Percentiles rank a stretch among this genome's conserved stretches.
These are phyloP conservation scores for Rhododendron griersonianum DNA, from an alignment of 148 eudicot species.

Conservation along the genomic window DNA sequence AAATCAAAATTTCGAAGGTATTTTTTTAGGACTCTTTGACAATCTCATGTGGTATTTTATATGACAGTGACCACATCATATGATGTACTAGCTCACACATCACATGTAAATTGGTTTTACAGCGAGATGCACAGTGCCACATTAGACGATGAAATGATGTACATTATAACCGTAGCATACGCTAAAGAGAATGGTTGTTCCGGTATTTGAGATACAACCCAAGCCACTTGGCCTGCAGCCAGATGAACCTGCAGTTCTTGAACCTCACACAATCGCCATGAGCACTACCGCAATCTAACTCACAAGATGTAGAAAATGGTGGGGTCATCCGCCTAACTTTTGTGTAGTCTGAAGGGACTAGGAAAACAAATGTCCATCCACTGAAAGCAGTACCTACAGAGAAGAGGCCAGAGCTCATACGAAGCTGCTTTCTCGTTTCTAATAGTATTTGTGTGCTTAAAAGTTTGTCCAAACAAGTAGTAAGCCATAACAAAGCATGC, in stretches of 20 bases:
- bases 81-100: not conserved
- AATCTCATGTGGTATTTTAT: not conserved
- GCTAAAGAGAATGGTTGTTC: not conserved
- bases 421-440: not conserved
- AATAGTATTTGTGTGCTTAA: not conserved
- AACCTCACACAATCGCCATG: not conserved
- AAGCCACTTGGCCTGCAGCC: not conserved
- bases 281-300: not conserved
- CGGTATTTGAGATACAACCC: not conserved
- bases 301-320: not conserved
- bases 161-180: not conserved
- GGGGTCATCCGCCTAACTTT: not conserved
- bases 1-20: not conserved
- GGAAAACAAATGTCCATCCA: not conserved
- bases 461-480: not conserved
- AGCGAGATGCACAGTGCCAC: not conserved
- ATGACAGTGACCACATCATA: not conserved
- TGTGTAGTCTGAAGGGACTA: not conserved
- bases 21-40: not conserved
- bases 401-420: not conserved
- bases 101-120: not conserved
- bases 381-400: not conserved
- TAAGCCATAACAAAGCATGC: not conserved
- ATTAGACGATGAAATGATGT: not conserved
- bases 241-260: not conserved